Evolutionary conservation across 495 filamentous ascomycete species (phyloP).

Genomic region (Hypoxylon fragiforme): DNA sequence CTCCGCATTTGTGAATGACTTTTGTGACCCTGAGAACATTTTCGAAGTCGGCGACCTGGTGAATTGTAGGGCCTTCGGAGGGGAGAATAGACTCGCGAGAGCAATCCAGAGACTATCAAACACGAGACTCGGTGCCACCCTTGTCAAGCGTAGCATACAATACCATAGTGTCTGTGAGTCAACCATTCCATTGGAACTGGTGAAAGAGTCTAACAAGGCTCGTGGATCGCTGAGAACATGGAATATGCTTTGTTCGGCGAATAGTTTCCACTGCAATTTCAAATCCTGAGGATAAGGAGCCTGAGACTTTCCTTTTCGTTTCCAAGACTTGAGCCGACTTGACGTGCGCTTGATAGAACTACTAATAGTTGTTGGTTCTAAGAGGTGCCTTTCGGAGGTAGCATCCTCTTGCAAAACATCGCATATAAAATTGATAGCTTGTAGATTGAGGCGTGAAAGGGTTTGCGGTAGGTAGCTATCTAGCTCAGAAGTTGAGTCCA

Average conservation of each 20-base stretch:
- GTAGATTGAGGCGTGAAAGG: constrained; percentile 45
- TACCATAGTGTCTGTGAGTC: constrained; percentile 57
- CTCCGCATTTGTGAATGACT: constrained; percentile 45
- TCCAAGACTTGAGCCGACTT: constrained; percentile 41
- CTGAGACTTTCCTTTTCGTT: constrained; percentile 44
- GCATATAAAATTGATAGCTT: constrained; percentile 56
- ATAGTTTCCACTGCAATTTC: constrained; percentile 56
- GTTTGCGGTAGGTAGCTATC: constrained; percentile 49
- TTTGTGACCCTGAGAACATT: constrained; percentile 42
- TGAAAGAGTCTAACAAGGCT: constrained; percentile 68
- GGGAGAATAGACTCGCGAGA: constrained; percentile 66
- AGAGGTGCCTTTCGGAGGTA: constrained; percentile 50
- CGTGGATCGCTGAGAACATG: constrained; percentile 69
- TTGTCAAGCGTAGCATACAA: constrained; percentile 56
- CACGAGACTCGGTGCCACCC: constrained; percentile 56
- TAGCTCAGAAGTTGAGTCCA: constrained; percentile 41
- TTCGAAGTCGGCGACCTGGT: constrained; percentile 46
- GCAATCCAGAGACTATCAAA: constrained; percentile 79
- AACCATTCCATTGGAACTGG: constrained; percentile 46
- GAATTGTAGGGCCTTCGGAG: constrained; percentile 59
- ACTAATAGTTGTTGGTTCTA: constrained; percentile 45
- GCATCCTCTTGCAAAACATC: constrained; percentile 55
- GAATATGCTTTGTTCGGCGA: constrained; percentile 74
- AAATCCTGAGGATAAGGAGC: constrained; percentile 31
- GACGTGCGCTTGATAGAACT: constrained; percentile 19